Evolutionary conservation across 139 green algal genomes (phyloP).

Genomic region (Deuterostichococcus epilithicus): DNA sequence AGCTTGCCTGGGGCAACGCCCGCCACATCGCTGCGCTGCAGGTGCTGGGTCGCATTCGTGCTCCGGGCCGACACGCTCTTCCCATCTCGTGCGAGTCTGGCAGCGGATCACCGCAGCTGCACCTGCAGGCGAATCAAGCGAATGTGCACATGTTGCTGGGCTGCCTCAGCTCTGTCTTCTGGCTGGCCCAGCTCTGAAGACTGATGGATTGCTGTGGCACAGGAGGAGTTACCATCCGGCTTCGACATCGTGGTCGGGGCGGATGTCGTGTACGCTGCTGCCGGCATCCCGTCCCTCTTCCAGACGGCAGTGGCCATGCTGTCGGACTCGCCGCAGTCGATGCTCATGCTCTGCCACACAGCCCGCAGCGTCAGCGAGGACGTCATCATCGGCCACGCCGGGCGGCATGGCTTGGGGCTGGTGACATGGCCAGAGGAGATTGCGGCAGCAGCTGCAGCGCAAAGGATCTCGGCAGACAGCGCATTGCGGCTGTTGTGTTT

Average conservation of each 20-base stretch:
- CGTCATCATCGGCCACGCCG: constrained; percentile 3
- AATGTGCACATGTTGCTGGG: background rate
- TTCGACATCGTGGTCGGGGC: constrained; percentile 29
- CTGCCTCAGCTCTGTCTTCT: background rate
- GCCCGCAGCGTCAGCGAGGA: constrained; percentile 14
- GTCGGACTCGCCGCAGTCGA: background rate
- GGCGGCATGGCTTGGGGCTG: background rate
- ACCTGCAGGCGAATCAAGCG: too few relatives aligned
- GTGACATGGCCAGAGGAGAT: background rate
- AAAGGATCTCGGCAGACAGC: background rate
- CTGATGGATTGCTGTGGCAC: background rate
- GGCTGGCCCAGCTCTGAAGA: background rate
- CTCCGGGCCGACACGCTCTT: too few relatives aligned
- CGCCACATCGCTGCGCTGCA: background rate
- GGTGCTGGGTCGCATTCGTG: too few relatives aligned
- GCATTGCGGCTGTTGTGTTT: background rate
- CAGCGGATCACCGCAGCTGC: background rate
- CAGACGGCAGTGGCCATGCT: constrained; percentile 6
- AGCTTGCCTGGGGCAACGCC: constrained; percentile 15
- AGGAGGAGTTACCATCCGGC: background rate
- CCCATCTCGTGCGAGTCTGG: too few relatives aligned
- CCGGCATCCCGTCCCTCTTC: constrained; percentile 15
- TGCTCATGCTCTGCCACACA: constrained; percentile 19
- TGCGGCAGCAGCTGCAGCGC: too few relatives aligned
- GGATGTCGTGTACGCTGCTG: constrained; percentile 19